These are phyloP conservation scores for Leccinum pachyderme DNA, from an alignment of 1,284 basidiomycete genomes.

Conservation along the genomic window DNA sequence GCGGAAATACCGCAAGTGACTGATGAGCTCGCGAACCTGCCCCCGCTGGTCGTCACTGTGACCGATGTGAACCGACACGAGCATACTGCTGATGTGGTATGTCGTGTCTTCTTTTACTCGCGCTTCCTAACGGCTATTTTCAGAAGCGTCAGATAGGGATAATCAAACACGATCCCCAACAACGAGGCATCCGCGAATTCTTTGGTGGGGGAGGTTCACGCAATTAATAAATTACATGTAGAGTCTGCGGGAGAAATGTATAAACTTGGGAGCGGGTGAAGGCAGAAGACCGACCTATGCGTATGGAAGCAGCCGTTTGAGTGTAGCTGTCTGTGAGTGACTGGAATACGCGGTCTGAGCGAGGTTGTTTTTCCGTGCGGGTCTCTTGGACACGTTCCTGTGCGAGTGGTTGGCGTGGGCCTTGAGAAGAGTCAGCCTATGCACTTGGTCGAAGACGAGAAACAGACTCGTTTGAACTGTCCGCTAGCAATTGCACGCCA, in stretches of 20 bases:
- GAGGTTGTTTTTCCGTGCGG: slow-evolving; percentile 64
- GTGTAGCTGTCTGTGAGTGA: slow-evolving; percentile 56
- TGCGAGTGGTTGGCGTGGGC: slow-evolving; percentile 68
- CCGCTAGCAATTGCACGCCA: slow-evolving; percentile 70
- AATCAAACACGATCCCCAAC: slow-evolving; percentile 74
- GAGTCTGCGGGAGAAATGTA: slow-evolving; percentile 10
- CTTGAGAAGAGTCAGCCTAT: slow-evolving; percentile 37
- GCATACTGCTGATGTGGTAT: slow-evolving; percentile 57
- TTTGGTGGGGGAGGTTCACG: slow-evolving; percentile 53
- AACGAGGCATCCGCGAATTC: slow-evolving; percentile 74
- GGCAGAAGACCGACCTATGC: slow-evolving; percentile 33
- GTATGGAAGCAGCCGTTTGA: slow-evolving; percentile 71
- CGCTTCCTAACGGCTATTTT: slow-evolving; percentile 2
- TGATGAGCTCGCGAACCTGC: slow-evolving; percentile 23
- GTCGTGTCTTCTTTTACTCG: slow-evolving; percentile 23
- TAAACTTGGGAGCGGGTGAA: neutral
- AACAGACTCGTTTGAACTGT: slow-evolving; percentile 73
- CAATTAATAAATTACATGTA: neutral
- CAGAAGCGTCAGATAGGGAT: slow-evolving; percentile 78
- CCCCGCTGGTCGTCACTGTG: slow-evolving; percentile 43
- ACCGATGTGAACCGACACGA: slow-evolving; percentile 54
- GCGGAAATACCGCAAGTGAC: slow-evolving; percentile 26
- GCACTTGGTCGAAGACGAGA: neutral
- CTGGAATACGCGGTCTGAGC: slow-evolving; percentile 64
- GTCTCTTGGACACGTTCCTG: slow-evolving; percentile 66